Evolutionary conservation across 768 basidiomycete genomes (phyloP).

Genomic region (Collybia nuda): DNA sequence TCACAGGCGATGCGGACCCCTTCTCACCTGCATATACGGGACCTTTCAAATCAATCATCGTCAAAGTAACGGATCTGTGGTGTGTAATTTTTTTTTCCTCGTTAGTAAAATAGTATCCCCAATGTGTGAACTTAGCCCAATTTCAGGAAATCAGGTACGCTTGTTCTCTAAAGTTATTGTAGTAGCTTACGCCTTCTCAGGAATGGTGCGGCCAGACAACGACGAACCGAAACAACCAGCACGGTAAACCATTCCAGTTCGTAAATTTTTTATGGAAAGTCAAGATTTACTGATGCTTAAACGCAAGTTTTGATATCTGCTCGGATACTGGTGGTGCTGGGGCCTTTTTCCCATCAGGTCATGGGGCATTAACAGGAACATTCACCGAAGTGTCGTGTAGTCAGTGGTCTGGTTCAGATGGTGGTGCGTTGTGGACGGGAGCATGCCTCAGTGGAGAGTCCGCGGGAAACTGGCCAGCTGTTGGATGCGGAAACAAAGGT

Average conservation of each 20-base stretch:
- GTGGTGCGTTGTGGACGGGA: conserved; percentile 42
- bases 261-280: conserved; percentile 11
- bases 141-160: conserved; percentile 40
- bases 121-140: conserved; percentile 39
- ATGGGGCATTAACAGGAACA: conserved; percentile 51
- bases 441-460: conserved; percentile 51
- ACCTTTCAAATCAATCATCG: conserved; percentile 56
- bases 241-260: conserved; percentile 49
- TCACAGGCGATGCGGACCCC: conserved; percentile 51
- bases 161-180: background rate
- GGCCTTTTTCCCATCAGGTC: conserved; percentile 58
- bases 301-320: conserved; percentile 57
- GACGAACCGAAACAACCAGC: conserved; percentile 39
- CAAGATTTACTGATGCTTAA: background rate
- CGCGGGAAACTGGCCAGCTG: conserved; percentile 50
- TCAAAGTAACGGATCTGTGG: conserved; percentile 50
- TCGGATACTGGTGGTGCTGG: conserved; percentile 51
- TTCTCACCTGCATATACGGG: conserved; percentile 43
- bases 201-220: conserved; percentile 55
- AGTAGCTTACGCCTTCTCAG: conserved; percentile 13
- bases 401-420: conserved; percentile 57
- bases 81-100: conserved; percentile 11
- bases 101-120: background rate
- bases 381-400: conserved; percentile 58
- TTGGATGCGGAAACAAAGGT: conserved; percentile 57